A percentile compares a stretch with the other conserved stretches of the same genome.
Conservation (phyloP, 345 rosid genomes). For the Passiflora organensis region DNA sequence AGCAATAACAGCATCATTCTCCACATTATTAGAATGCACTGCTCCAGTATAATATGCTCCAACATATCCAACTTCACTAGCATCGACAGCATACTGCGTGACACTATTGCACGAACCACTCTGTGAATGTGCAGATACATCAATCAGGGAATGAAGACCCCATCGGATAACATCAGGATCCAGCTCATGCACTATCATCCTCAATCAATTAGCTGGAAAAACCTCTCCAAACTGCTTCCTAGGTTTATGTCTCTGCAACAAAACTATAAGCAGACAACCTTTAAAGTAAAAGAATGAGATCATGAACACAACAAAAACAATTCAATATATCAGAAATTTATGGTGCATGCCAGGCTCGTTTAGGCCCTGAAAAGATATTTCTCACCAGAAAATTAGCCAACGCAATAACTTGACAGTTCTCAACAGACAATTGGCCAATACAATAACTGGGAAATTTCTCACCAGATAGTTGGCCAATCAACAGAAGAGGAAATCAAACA, state of each 20-base stretch:
- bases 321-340: no score
- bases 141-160: slow-evolving; percentile 60
- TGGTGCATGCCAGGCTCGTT: no score
- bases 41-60: slow-evolving; percentile 47
- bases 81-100: slow-evolving; percentile 42
- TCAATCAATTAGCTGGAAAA: no score
- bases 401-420: no score
- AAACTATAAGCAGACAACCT: not conserved
- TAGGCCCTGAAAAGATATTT: no score
- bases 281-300: not conserved
- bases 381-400: no score
- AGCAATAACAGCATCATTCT: slow-evolving; percentile 77
- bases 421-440: no score
- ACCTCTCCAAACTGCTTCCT: not conserved
- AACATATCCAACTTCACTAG: slow-evolving; percentile 42
- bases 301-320: no score
- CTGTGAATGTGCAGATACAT: slow-evolving; percentile 51
- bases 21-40: slow-evolving; percentile 30
- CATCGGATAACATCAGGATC: slow-evolving; percentile 79
- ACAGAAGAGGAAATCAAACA: no score
- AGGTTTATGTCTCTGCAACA: not conserved
- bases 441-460: no score
- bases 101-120: slow-evolving; percentile 45
- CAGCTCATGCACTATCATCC: slow-evolving; percentile 34
- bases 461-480: no score